Evolutionary conservation across 371 early-diverging fungal species (phyloP).

Genomic region (Syncephalastrum racemosum): DNA sequence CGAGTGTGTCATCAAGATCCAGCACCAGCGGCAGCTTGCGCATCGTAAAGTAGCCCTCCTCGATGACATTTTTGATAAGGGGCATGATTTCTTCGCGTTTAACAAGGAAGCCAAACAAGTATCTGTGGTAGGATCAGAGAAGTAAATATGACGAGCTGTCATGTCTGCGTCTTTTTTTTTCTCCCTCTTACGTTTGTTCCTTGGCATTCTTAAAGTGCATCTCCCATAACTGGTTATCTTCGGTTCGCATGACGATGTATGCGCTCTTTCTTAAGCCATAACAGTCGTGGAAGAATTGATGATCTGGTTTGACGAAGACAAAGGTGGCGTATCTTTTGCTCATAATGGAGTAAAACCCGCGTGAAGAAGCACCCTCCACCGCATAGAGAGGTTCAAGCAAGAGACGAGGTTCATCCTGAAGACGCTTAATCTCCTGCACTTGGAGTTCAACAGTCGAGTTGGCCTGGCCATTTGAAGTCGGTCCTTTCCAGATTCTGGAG

Average conservation of each 20-base stretch:
- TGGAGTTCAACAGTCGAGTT: slow-evolving; percentile 16
- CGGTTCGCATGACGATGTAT: slow-evolving; percentile 49
- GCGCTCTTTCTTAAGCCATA: slow-evolving; percentile 56
- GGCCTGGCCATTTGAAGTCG: too few species aligned
- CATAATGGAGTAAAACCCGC: slow-evolving; percentile 66
- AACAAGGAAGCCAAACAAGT: slow-evolving; percentile 70
- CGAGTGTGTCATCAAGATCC: slow-evolving; percentile 81
- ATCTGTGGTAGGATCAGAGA: slow-evolving; percentile 11
- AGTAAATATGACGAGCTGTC: not conserved
- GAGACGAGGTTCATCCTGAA: slow-evolving; percentile 45
- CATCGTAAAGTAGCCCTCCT: slow-evolving; percentile 30
- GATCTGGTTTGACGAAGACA: slow-evolving; percentile 65
- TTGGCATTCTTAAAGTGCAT: slow-evolving; percentile 70
- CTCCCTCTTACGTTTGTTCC: slow-evolving; percentile 63
- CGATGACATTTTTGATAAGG: slow-evolving; percentile 52
- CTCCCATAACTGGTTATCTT: slow-evolving; percentile 62
- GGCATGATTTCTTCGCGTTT: slow-evolving; percentile 57
- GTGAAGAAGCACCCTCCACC: slow-evolving; percentile 56
- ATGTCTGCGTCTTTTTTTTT: not conserved
- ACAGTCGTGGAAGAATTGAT: slow-evolving; percentile 52
- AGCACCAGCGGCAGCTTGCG: slow-evolving; percentile 72
- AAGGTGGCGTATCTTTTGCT: slow-evolving; percentile 55
- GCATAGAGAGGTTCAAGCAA: slow-evolving; percentile 56
- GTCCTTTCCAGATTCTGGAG: too few species aligned
- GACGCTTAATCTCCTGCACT: slow-evolving; percentile 27